These are phyloP conservation scores for Pichia cephalocereana DNA, from an alignment of 805 yeast genomes.

Conservation along the genomic window DNA sequence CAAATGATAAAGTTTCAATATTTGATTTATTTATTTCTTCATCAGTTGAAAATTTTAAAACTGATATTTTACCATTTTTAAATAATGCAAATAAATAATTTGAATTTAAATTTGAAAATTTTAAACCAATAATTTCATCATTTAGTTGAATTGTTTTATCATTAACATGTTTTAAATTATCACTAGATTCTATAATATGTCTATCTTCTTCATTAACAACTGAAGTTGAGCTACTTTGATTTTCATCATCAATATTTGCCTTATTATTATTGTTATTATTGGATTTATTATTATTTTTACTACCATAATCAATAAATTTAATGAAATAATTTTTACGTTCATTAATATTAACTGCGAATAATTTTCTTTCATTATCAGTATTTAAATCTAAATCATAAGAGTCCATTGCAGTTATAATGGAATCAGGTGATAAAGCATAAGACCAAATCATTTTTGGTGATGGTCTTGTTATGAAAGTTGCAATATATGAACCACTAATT, in stretches of 20 bases:
- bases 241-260: constrained; percentile 13
- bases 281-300: constrained; percentile 18
- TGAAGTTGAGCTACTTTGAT: constrained; percentile 16
- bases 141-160: constrained; percentile 21
- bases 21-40: not conserved
- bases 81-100: constrained; percentile 24
- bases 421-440: constrained; percentile 40
- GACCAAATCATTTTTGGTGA: constrained; percentile 53
- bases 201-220: constrained; percentile 24
- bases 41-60: constrained; percentile 16
- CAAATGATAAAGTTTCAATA: constrained; percentile 6
- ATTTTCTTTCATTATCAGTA: constrained; percentile 11
- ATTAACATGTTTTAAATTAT: constrained; percentile 26
- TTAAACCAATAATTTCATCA: constrained; percentile 18
- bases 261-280: constrained; percentile 22
- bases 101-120: constrained; percentile 19
- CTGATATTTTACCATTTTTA: constrained; percentile 23
- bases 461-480: constrained; percentile 43
- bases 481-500: constrained; percentile 44
- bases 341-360: constrained; percentile 27
- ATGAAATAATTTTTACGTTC: constrained; percentile 27
- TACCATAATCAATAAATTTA: constrained; percentile 21
- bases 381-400: constrained; percentile 15
- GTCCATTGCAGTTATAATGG: constrained; percentile 35
- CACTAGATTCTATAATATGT: constrained; percentile 22